Conservation (phyloP, 495 filamentous ascomycete genomes). For the Astrothelium macrocarpum region DNA sequence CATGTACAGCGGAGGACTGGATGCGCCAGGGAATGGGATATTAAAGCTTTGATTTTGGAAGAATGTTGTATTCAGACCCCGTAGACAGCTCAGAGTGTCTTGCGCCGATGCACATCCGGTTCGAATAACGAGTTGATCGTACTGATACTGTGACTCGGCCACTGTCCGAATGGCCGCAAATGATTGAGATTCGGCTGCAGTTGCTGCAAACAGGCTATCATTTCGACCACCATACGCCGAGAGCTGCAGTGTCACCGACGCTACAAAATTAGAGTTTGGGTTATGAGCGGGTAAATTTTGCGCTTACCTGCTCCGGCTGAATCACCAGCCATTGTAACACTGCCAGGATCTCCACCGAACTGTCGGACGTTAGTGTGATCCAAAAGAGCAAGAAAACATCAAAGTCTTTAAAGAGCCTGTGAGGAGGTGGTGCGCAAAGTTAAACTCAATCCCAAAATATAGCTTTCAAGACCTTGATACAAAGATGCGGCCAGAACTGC, state of each 20-base stretch:
- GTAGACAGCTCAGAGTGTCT: constrained; percentile 51
- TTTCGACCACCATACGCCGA: constrained; percentile 49
- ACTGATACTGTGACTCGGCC: constrained; percentile 53
- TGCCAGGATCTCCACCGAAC: constrained; percentile 65
- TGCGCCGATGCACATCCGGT: constrained; percentile 41
- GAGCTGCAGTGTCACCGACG: constrained; percentile 55
- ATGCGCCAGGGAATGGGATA: constrained; percentile 45
- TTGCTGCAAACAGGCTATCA: constrained; percentile 51
- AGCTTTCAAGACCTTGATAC: no score
- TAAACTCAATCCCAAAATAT: no score
- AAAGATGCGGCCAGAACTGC: no score
- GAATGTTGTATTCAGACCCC: constrained; percentile 36
- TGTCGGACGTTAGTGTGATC: constrained; percentile 21
- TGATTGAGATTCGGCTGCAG: constrained; percentile 55
- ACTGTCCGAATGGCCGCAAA: constrained; percentile 53
- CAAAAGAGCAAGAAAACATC: neutral
- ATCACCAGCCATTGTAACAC: constrained; percentile 62
- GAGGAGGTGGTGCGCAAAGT: no score
- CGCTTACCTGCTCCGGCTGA: constrained; percentile 45
- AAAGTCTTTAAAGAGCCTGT: neutral
- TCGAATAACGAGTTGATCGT: constrained; percentile 49
- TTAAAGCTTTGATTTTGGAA: constrained; percentile 47
- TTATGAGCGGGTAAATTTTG: neutral
- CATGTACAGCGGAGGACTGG: constrained; percentile 42
- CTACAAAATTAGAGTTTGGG: constrained; percentile 32